A percentile compares a stretch with the other conserved stretches of the same genome.
phyloP scores from a whole-genome alignment of 345 rosid genomes.

The Nasturtium officinale region DNA sequence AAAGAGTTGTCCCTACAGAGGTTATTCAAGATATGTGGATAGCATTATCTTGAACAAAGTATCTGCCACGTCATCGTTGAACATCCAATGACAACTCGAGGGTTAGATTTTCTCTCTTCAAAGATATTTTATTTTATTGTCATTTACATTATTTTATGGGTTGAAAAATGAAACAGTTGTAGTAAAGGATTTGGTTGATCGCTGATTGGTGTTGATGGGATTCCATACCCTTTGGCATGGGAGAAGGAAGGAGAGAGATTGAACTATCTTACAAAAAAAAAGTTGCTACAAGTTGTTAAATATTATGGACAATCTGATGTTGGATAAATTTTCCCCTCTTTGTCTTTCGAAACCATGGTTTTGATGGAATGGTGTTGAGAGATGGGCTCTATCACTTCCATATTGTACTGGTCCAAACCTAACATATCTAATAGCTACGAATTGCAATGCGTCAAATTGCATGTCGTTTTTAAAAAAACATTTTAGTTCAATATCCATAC shows the following conservation, averaged over 20 bases:
- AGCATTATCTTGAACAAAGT: constrained; percentile 56
- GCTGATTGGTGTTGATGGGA: constrained; percentile 36
- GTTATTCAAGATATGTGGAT: constrained; percentile 53
- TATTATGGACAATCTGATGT: constrained; percentile 17
- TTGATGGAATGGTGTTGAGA: neutral
- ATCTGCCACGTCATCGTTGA: constrained; percentile 55
- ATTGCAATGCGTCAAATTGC: neutral
- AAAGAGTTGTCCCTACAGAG: constrained; percentile 34
- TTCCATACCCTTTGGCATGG: constrained; percentile 34
- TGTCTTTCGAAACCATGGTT: neutral
- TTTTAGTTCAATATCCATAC: constrained; percentile 2
- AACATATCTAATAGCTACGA: neutral
- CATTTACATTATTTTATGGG: neutral
- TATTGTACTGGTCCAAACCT: neutral
- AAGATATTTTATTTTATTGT: constrained; percentile 39
- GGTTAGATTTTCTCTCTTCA: constrained; percentile 59
- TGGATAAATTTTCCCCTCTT: neutral
- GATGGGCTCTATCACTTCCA: neutral
- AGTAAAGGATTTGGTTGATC: constrained; percentile 26
- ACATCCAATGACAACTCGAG: constrained; percentile 60
- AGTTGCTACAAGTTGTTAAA: constrained; percentile 13
- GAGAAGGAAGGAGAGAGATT: neutral
- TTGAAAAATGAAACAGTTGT: constrained; percentile 17
- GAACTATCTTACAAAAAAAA: neutral
- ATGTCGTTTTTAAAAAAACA: neutral